Conservation (phyloP, 2,329 filamentous ascomycete species). For the Aspergillus tubingensis region DNA sequence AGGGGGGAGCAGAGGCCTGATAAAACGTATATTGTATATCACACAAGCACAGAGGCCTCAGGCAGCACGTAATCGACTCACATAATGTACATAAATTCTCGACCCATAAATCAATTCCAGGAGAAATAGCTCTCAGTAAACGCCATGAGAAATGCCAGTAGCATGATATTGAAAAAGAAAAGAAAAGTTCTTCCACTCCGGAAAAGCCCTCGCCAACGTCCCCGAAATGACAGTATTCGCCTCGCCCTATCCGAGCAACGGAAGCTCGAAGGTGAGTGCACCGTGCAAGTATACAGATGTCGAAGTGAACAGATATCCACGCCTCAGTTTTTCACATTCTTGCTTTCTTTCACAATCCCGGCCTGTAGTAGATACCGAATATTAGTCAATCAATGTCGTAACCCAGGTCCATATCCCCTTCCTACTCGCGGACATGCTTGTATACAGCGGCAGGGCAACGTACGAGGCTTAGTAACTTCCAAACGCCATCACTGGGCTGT, state of each 20-base stretch:
- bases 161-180: conserved; percentile 14
- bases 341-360: not conserved
- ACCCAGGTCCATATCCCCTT: not conserved
- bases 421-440: not conserved
- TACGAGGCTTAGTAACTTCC: conserved; percentile 83
- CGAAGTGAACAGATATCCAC: not conserved
- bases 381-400: not conserved
- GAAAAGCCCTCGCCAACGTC: not conserved
- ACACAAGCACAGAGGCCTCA: conserved; percentile 9
- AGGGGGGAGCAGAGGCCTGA: not conserved
- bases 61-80: conserved; percentile 17
- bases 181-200: not conserved
- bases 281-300: conserved; percentile 2
- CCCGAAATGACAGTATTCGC: not conserved
- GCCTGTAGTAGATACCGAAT: not conserved
- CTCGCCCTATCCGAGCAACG: not conserved
- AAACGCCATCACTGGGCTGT: conserved; percentile 86
- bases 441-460: conserved; percentile 21
- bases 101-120: conserved; percentile 18
- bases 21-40: not conserved
- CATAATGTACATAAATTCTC: conserved; percentile 23
- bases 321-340: not conserved
- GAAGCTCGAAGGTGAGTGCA: not conserved
- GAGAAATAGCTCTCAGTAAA: conserved; percentile 21
- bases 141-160: conserved; percentile 27